Evolutionary conservation across 1,284 basidiomycete species (phyloP), one percentile per base, ranked within the genome.

Genomic region (Moesziomyces antarcticus): DNA sequence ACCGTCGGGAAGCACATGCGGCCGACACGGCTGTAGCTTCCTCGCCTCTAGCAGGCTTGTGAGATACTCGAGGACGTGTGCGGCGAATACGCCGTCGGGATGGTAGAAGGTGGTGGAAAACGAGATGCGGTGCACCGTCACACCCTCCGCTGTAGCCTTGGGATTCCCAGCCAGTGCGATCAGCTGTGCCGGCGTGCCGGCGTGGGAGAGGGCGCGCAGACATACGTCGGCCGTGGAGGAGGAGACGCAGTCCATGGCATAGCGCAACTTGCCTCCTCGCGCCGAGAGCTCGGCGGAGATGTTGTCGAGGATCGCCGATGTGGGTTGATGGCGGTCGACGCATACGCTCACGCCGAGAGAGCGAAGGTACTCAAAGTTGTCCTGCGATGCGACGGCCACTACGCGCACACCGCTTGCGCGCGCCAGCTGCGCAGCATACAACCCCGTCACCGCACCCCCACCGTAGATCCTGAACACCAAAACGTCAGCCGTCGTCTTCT

Each of bases 41-140:
- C 51, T 46, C 2, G 25, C 13, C 4, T 54, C 45, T 21, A 81
- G 27, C 24, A 79, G 51, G 5, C 13, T 1, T 24, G 58, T 57
- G 6, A 75, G 33, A 27, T 64, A 55, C 1, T 21, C 40, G 14
- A 79, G 35, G 3, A 69, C 40, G 0, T 21, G 2, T 1, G 10
- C 27, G 0, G 79, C 68, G 44, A 75, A 81, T 11, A 24, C 27
- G 14, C 51, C 59, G 37, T 74, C 57, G 5, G 58, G 54, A 22
- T 63, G 54, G 57, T 81, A 81, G 55, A 79, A 79, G 6, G 79
- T 81, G 1, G 79, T 80, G 13, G 67, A 72, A 40, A 81, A 81
- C 44, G 73, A 77, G 50, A 81, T 76, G 35, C 56, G 62, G 66
- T 79, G 79, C n/a, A 78, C 46, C 18, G 55, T 57, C 6, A 63